Evolutionary conservation across 768 basidiomycete species (phyloP).

Genomic region (Xerocomellus chrysenteron): DNA sequence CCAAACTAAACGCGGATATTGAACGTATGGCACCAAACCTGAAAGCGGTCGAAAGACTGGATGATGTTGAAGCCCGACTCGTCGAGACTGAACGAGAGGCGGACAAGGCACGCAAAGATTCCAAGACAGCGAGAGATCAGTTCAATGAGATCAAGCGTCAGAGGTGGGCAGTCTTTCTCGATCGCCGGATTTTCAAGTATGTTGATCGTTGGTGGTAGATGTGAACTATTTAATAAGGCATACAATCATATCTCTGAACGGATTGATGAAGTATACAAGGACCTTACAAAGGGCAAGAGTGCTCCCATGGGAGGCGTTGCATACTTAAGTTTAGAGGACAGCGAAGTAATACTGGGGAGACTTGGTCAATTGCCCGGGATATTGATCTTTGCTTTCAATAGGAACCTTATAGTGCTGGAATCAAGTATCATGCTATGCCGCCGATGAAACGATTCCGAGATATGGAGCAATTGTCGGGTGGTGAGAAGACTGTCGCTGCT

Average conservation of each 20-base stretch:
- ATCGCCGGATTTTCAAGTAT: neutral
- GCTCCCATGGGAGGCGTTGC: constrained; percentile 95
- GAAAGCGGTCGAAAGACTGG: constrained; percentile 91
- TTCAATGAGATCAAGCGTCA: constrained; percentile 86
- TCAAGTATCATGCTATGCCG: constrained; percentile 99
- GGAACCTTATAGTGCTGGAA: constrained; percentile 85
- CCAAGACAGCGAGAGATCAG: constrained; percentile 85
- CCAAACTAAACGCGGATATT: constrained; percentile 74
- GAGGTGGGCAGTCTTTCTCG: constrained; percentile 47
- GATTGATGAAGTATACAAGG: constrained; percentile 97
- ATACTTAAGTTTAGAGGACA: constrained; percentile 94
- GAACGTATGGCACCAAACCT: constrained; percentile 94
- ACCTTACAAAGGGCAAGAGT: constrained; percentile 92
- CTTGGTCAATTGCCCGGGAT: constrained; percentile 9
- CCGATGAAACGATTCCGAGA: constrained; percentile 99
- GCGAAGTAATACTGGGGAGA: constrained; percentile 62
- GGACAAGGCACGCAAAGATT: constrained; percentile 87
- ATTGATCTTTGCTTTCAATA: constrained; percentile 27
- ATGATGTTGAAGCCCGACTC: constrained; percentile 81
- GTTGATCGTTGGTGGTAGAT: constrained; percentile 33
- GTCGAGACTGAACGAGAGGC: constrained; percentile 90
- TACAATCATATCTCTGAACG: constrained; percentile 94
- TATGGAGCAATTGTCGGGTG: constrained; percentile 98
- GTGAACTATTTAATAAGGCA: constrained; percentile 91
- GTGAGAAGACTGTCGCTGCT: constrained; percentile 98